Base-by-base conservation (phyloP, 2,329 filamentous ascomycete genomes). In the Penicillium palitans region DNA sequence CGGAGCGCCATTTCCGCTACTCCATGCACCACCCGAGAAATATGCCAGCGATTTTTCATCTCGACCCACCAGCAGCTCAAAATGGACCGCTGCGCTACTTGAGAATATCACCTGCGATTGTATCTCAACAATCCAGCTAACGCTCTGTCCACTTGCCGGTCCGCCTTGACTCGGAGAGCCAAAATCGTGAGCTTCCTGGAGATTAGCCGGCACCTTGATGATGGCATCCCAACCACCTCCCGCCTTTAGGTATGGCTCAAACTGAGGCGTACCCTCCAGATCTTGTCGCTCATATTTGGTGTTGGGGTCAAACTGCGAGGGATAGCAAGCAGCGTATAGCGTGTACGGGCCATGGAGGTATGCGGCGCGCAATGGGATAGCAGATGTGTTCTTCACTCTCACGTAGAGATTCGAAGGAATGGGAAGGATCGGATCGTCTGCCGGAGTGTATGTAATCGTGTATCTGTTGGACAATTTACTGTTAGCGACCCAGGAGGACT, bases 271-370 rank as follows among this genome's bases (percentile, higher is more conserved):
- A 47, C 90, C 91, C 78, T 92, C 87, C 52, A 82, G 81, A 52
- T 87, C 84, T 1, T 88, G 83, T 52, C 88, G 82, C 58, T 87
- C 84, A 66, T 90, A 87, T 72, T 91, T 92, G 64, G 83, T 80
- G 76, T 96, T 92, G 2, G 93, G 91, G 68, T 93, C 84, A 79
- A 95, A 98, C 47, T 83, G 85, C 17, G 90, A 83, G 0, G 93
- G 91, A 68, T 96, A 96, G 25, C 92, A 90, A 52, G 93, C 87
- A 49, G 93, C 89, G 69, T 91, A 92, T 39, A 98, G 83, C 0
- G 88, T 96, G 73, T 99, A 99, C 1, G 95, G 95, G 0, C 95
- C 95, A 77, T 97, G 95, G 54, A 99, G 88, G 74, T 97, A 99
- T 57, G 95, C 95, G 54, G 95, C 95, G 70, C 95, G 90, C 40